Percentiles rank a stretch among this genome's conserved stretches.
Conservation (phyloP, 805 yeast genomes). For the Lipomyces spencermartinsiae region DNA sequence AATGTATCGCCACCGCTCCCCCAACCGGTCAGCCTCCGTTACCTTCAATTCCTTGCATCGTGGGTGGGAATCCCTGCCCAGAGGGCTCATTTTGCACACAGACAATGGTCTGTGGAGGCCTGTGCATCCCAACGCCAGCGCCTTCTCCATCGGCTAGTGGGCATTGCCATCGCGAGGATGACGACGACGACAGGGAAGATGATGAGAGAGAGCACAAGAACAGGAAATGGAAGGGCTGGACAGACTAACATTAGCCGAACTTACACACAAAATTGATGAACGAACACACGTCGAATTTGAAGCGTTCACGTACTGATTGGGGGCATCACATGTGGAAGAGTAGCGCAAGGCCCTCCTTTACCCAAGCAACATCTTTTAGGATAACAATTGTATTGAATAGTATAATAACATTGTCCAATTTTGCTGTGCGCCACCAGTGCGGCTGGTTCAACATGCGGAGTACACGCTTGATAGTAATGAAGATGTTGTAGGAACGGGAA, state of each 20-base stretch:
- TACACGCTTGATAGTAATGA: too few species aligned
- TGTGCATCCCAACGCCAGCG: slow-evolving; percentile 4
- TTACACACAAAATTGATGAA: not conserved
- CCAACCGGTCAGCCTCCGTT: slow-evolving; percentile 2
- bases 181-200: not conserved
- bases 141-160: not conserved
- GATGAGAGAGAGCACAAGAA: too few species aligned
- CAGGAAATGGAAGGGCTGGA: too few species aligned
- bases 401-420: slow-evolving; percentile 1
- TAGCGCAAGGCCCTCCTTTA: not conserved
- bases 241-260: not conserved
- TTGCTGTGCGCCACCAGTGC: too few species aligned
- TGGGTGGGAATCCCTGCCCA: slow-evolving; percentile 2
- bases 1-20: slow-evolving; percentile 8
- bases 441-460: too few species aligned
- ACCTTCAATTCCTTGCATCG: slow-evolving; percentile 3
- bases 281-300: not conserved
- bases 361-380: not conserved
- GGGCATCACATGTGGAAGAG: too few species aligned
- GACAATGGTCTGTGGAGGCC: slow-evolving; percentile 9
- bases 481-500: too few species aligned
- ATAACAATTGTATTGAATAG: not conserved
- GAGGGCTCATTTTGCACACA: slow-evolving; percentile 3
- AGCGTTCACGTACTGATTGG: not conserved
- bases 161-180: not conserved